Base-by-base conservation (phyloP, 75 land plant species). In the Chamaecyparis obtusa region DNA sequence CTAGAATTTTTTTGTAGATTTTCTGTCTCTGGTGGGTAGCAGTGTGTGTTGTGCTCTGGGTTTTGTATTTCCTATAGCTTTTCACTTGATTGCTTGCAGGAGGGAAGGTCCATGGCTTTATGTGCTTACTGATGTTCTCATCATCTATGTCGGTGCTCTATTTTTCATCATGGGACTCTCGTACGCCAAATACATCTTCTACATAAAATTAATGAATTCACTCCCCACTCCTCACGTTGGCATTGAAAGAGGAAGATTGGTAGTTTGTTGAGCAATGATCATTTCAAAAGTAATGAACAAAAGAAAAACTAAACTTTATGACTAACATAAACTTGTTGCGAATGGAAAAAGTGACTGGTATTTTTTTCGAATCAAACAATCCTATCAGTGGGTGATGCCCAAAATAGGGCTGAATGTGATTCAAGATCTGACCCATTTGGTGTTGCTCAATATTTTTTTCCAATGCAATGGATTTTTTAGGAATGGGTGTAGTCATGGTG, bases 381-480 rank as follows among this genome's bases (percentile, higher is more conserved):
- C n/a, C n/a, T n/a, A n/a, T n/a, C n/a, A n/a, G n/a, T n/a, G n/a
- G n/a, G n/a, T n/a, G n/a, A n/a, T n/a, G n/a, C n/a, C n/a, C n/a
- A n/a, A 98, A 83, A 78, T 98, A 48, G 93, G 93, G 35, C 90
- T 98, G 83, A 92, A 95, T 84, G 91, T 91, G 71, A 96, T 98
- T 48, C 93, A 7, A 4, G 69, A 94, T 13, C 91, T 96, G 30
- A 95, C 99, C 24, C 92, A 89, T 74, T 89, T 98, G 83, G 99
- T 98, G 30, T 98, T 98, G 32, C 87, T 98, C 56, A 96, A 98
- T 80, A 92, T n/a, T 97, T 33, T 93, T 98, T 86, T 98, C 96
- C 19, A 96, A 96, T 87, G 85, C 93, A 5, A 91, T 95, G 32
- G 94, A 98, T 55, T 33, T 95, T 41, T 90, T 91, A 17, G 97